Evolutionary conservation across 2,329 filamentous ascomycete species (phyloP).

Genomic region (Teratosphaeria viscida): DNA sequence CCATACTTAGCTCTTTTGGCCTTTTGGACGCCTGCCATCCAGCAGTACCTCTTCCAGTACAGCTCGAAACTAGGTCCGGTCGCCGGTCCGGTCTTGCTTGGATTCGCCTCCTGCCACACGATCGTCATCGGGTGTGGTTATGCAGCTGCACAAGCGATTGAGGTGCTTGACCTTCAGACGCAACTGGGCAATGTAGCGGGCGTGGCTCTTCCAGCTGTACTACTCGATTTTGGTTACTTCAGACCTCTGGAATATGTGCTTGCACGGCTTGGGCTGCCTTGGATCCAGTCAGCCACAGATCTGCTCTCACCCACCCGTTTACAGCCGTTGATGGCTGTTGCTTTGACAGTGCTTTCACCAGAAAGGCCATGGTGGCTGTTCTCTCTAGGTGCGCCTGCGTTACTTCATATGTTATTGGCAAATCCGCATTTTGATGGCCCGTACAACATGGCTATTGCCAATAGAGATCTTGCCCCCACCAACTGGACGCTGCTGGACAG

Average conservation of each 20-base stretch:
- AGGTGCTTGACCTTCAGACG: constrained; percentile 4
- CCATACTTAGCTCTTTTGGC: constrained; percentile 61
- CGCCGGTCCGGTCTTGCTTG: constrained; percentile 66
- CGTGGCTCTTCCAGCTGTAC: constrained; percentile 29
- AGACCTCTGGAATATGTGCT: constrained; percentile 5
- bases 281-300: constrained; percentile 27
- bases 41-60: constrained; percentile 58
- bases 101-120: constrained; percentile 57
- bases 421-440: constrained; percentile 65
- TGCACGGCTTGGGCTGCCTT: constrained; percentile 1
- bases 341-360: constrained; percentile 57
- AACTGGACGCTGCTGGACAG: constrained; percentile 72
- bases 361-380: constrained; percentile 48
- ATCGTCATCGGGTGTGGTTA: constrained; percentile 31
- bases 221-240: constrained; percentile 18
- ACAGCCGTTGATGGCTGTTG: constrained; percentile 54
- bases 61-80: constrained; percentile 57
- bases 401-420: constrained; percentile 58
- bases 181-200: constrained; percentile 37
- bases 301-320: constrained; percentile 59
- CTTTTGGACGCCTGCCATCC: constrained; percentile 61
- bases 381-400: constrained; percentile 56
- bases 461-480: constrained; percentile 52
- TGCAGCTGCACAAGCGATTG: constrained; percentile 23
- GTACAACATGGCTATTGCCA: constrained; percentile 51